Evolutionary conservation across 129 eudicot genomes (phyloP).

Genomic region (Oenanthe sinensis): DNA sequence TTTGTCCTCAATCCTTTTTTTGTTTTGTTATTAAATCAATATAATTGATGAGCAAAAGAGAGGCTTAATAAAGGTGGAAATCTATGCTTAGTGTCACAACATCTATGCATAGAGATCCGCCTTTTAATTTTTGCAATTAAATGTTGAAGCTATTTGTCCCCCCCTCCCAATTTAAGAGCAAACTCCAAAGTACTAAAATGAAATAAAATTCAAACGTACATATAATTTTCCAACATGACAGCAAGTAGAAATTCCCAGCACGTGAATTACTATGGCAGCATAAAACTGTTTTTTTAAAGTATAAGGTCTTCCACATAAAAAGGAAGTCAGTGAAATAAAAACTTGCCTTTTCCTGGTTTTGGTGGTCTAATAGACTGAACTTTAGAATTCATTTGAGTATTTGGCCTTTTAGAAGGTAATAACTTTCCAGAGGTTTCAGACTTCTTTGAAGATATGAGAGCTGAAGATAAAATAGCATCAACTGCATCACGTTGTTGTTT

Average conservation of each 20-base stretch:
- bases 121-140: not conserved
- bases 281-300: not conserved
- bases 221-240: not conserved
- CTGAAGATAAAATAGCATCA: constrained; percentile 87
- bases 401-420: constrained; percentile 35
- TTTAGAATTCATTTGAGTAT: constrained; percentile 23
- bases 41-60: not conserved
- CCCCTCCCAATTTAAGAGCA: not conserved
- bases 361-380: constrained; percentile 34
- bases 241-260: not conserved
- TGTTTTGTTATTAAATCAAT: not conserved
- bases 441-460: constrained; percentile 69
- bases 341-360: constrained; percentile 48
- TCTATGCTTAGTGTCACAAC: not conserved
- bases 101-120: not conserved
- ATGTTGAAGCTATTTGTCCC: not conserved
- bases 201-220: not conserved
- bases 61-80: not conserved
- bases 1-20: not conserved
- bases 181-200: not conserved
- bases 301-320: not conserved
- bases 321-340: not conserved
- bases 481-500: constrained; percentile 94
- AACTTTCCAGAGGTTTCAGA: constrained; percentile 37
- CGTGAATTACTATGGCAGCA: not conserved